Percentiles rank a stretch among this genome's conserved stretches.
phyloP scores from a whole-genome alignment of 2,329 filamentous ascomycete genomes.

The Bipolaris sorokiniana region DNA sequence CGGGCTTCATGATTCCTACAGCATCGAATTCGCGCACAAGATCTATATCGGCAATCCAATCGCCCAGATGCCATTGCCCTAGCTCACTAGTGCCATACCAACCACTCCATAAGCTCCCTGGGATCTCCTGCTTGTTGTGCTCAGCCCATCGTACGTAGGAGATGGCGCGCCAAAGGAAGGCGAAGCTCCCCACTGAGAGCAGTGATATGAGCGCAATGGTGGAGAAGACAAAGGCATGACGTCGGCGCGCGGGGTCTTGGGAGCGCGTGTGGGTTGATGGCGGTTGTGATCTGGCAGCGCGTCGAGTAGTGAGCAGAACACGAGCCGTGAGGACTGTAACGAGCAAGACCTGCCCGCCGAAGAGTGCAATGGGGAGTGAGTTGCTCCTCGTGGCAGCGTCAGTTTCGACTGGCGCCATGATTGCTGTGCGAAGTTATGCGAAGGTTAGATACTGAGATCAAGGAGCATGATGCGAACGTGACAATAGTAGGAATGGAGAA shows the following conservation, averaged over 20 bases:
- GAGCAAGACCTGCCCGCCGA: conserved; percentile 39
- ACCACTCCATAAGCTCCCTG: conserved; percentile 50
- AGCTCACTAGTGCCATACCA: conserved; percentile 49
- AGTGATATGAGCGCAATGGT: conserved; percentile 57
- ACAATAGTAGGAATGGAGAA: conserved; percentile 4
- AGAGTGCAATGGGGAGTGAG: conserved; percentile 40
- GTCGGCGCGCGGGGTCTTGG: conserved; percentile 39
- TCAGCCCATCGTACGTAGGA: conserved; percentile 61
- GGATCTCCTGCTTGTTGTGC: conserved; percentile 49
- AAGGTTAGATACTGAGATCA: conserved; percentile 7
- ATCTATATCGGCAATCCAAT: conserved; percentile 62
- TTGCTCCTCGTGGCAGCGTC: conserved; percentile 40
- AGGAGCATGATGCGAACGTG: conserved; percentile 23
- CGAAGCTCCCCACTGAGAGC: conserved; percentile 53
- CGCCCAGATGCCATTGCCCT: conserved; percentile 50
- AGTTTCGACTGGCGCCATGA: conserved; percentile 47
- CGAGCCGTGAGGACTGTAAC: conserved; percentile 40
- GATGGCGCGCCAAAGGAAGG: conserved; percentile 52
- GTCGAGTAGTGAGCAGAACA: conserved; percentile 38
- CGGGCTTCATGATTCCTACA: conserved; percentile 61
- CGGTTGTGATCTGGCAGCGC: conserved; percentile 41
- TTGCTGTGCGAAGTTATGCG: conserved; percentile 6
- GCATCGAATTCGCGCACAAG: conserved; percentile 61
- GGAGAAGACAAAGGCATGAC: conserved; percentile 50
- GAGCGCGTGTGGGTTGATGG: conserved; percentile 44